These are phyloP conservation scores for Potentilla sterilis DNA, from an alignment of 306 rosid genomes.

Conservation along the genomic window DNA sequence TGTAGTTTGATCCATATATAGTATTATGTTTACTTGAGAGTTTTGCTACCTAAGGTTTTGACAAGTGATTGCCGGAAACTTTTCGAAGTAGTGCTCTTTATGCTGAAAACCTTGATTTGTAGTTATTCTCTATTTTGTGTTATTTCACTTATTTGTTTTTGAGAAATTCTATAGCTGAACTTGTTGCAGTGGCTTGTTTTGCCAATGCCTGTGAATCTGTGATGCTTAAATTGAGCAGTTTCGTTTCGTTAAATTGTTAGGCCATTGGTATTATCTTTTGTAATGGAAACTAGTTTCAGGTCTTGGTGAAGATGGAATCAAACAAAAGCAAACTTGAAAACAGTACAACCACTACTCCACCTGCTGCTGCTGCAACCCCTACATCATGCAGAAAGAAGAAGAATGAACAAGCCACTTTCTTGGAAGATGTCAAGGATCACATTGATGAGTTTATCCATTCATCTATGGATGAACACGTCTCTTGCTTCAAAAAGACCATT, in stretches of 20 bases:
- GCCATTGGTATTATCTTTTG: not conserved
- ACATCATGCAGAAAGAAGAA: constrained; percentile 81
- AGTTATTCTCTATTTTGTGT: not conserved
- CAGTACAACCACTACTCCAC: constrained; percentile 40
- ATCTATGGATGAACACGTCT: constrained; percentile 88
- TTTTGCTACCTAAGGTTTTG: not conserved
- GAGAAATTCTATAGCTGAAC: not conserved
- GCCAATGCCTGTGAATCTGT: not conserved
- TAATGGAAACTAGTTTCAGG: constrained; percentile 4
- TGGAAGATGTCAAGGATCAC: constrained; percentile 88
- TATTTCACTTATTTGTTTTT: too few relatives aligned
- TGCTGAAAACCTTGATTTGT: not conserved
- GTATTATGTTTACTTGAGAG: not conserved
- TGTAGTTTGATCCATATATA: not conserved
- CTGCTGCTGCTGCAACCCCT: constrained; percentile 31
- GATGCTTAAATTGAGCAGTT: not conserved
- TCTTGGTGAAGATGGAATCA: constrained; percentile 47
- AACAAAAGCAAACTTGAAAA: constrained; percentile 40
- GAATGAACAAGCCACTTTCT: constrained; percentile 62
- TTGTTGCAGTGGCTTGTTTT: not conserved
- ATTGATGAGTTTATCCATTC: constrained; percentile 79
- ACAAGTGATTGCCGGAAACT: not conserved
- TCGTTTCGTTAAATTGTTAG: not conserved
- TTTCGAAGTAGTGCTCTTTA: not conserved
- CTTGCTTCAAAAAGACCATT: constrained; percentile 76